Percentiles rank a stretch among this genome's conserved stretches.
Evolutionary conservation across 371 early-diverging fungal species (phyloP).

Genomic region (Syncephalastrum racemosum): DNA sequence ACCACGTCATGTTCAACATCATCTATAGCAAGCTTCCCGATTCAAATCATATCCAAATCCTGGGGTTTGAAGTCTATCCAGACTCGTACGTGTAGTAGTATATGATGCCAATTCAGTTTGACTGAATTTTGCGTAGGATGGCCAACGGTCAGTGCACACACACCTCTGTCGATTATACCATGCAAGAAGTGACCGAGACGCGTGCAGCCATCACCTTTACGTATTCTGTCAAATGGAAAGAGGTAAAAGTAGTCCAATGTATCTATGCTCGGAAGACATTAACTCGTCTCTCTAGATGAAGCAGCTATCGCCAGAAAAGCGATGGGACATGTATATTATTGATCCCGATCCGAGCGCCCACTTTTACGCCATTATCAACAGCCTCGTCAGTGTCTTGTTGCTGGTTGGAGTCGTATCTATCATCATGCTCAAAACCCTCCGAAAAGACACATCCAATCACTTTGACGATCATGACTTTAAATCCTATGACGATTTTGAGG

Average conservation of each 20-base stretch:
- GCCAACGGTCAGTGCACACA: slow-evolving; percentile 35
- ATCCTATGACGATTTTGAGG: slow-evolving; percentile 39
- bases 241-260: slow-evolving; percentile 13
- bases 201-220: slow-evolving; percentile 32
- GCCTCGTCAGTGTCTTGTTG: slow-evolving; percentile 20
- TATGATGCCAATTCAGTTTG: not conserved
- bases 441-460: slow-evolving; percentile 17
- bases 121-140: slow-evolving; percentile 17
- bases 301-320: slow-evolving; percentile 9
- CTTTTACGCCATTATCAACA: slow-evolving; percentile 29
- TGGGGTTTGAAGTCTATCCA: slow-evolving; percentile 51
- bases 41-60: slow-evolving; percentile 21
- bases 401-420: slow-evolving; percentile 20
- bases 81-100: slow-evolving; percentile 34
- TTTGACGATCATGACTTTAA: slow-evolving; percentile 14
- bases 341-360: slow-evolving; percentile 31
- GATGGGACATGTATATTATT: slow-evolving; percentile 42
- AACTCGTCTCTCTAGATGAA: slow-evolving; percentile 7
- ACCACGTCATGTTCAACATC: slow-evolving; percentile 46
- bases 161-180: slow-evolving; percentile 34
- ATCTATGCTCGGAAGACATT: not conserved
- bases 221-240: slow-evolving; percentile 49
- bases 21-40: slow-evolving; percentile 21
- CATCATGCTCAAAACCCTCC: slow-evolving; percentile 34
- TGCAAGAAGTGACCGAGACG: slow-evolving; percentile 34